phyloP scores from a whole-genome alignment of 495 filamentous ascomycete species.

The Penicillium roqueforti region DNA sequence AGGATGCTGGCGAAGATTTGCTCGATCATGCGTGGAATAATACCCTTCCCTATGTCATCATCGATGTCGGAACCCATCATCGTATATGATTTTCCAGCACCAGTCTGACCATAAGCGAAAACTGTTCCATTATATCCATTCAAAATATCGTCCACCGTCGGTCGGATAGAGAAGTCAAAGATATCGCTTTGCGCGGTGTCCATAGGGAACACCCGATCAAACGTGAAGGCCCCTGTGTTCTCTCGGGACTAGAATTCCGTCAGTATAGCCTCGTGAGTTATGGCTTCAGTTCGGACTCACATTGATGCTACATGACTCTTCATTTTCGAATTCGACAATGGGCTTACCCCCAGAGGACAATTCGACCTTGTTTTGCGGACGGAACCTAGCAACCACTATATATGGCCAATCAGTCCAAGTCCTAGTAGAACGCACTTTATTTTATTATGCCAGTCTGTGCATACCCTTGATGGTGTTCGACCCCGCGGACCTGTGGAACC shows the following conservation, averaged over 20 bases:
- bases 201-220: conserved; percentile 96
- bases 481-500: conserved; percentile 29
- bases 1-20: conserved; percentile 96
- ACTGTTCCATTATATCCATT: conserved; percentile 99
- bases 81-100: conserved; percentile 96
- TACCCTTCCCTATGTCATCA: conserved; percentile 80
- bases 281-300: conserved; percentile 47
- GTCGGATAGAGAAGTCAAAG: conserved; percentile 94
- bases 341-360: conserved; percentile 83
- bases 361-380: conserved; percentile 93
- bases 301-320: conserved; percentile 82
- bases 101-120: conserved; percentile 97
- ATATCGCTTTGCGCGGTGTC: conserved; percentile 80
- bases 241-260: conserved; percentile 64
- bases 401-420: conserved; percentile 1
- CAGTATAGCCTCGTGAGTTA: conserved; percentile 4
- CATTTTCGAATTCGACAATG: conserved; percentile 81
- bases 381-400: conserved; percentile 89
- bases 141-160: conserved; percentile 95
- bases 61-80: conserved; percentile 99
- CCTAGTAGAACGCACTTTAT: not conserved
- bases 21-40: conserved; percentile 95
- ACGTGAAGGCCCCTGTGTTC: conserved; percentile 82
- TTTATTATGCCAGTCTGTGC: conserved; percentile 19
- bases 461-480: conserved; percentile 72